Evolutionary conservation across 805 yeast species (phyloP).

Genomic region (Ogataea thermomethanolica): DNA sequence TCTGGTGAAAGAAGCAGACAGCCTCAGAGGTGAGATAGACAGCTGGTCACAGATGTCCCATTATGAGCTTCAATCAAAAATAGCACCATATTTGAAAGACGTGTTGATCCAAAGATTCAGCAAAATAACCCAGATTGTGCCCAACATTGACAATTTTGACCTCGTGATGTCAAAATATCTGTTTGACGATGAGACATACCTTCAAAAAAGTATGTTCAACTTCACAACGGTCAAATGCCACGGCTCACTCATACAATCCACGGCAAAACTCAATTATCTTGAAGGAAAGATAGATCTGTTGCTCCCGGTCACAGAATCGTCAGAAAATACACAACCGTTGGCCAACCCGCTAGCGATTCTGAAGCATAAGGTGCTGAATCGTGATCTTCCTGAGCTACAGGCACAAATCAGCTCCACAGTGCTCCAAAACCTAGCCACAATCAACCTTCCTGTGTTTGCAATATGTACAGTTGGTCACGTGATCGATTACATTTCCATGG

Average conservation of each 20-base stretch:
- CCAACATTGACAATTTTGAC: slow-evolving; percentile 33
- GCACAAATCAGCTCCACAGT: slow-evolving; percentile 23
- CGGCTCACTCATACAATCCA: slow-evolving; percentile 30
- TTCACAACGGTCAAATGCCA: slow-evolving; percentile 26
- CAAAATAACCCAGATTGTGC: slow-evolving; percentile 29
- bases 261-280: slow-evolving; percentile 26
- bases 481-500: slow-evolving; percentile 26
- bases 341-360: slow-evolving; percentile 19
- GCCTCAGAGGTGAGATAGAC: slow-evolving; percentile 22
- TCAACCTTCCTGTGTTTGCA: slow-evolving; percentile 27
- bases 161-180: slow-evolving; percentile 28
- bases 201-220: slow-evolving; percentile 25
- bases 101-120: slow-evolving; percentile 27
- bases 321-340: background rate
- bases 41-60: slow-evolving; percentile 35
- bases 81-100: slow-evolving; percentile 30
- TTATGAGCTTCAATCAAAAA: slow-evolving; percentile 33
- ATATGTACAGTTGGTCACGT: slow-evolving; percentile 27
- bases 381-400: slow-evolving; percentile 29
- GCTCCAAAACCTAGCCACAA: slow-evolving; percentile 22
- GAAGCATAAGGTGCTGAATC: slow-evolving; percentile 16
- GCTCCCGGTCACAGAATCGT: slow-evolving; percentile 14
- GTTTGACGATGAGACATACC: slow-evolving; percentile 24
- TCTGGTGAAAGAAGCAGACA: slow-evolving; percentile 9
- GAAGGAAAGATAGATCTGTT: slow-evolving; percentile 32